These are phyloP conservation scores for Pythium dissimile DNA, from an alignment of 352 stramenopile genomes.

Conservation along the genomic window DNA sequence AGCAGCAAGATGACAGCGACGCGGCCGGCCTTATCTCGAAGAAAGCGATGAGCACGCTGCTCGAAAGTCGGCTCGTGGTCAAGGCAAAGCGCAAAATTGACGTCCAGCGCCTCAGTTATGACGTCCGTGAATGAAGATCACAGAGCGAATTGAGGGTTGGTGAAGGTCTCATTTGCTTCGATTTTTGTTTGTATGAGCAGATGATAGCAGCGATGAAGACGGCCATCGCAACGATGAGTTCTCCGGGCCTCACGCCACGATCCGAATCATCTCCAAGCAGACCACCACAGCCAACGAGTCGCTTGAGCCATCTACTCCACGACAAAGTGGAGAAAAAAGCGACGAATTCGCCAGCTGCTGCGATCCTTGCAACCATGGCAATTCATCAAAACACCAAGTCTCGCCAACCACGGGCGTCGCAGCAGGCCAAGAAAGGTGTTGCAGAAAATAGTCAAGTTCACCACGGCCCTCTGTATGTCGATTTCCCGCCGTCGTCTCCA, in stretches of 20 bases:
- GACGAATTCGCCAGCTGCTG: neutral
- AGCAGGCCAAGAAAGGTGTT: neutral
- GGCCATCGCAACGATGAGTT: slow-evolving; percentile 18
- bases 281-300: slow-evolving; percentile 4
- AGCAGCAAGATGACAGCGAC: slow-evolving; percentile 39
- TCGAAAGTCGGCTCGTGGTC: slow-evolving; percentile 56
- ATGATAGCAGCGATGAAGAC: slow-evolving; percentile 44
- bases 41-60: slow-evolving; percentile 34
- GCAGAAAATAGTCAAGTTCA: neutral
- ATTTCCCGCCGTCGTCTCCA: slow-evolving; percentile 19
- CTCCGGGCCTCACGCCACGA: slow-evolving; percentile 12
- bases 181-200: slow-evolving; percentile 15
- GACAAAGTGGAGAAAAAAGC: slow-evolving; percentile 24
- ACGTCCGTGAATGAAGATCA: slow-evolving; percentile 30
- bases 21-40: slow-evolving; percentile 39
- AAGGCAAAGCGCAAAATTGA: slow-evolving; percentile 62
- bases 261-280: slow-evolving; percentile 1
- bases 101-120: slow-evolving; percentile 32
- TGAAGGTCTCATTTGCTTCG: neutral
- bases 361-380: neutral
- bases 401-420: neutral
- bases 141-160: neutral
- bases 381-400: neutral
- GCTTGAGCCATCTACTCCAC: slow-evolving; percentile 16
- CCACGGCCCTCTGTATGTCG: slow-evolving; percentile 7